Conservation (phyloP, 345 rosid species). For the Jatropha curcas region DNA sequence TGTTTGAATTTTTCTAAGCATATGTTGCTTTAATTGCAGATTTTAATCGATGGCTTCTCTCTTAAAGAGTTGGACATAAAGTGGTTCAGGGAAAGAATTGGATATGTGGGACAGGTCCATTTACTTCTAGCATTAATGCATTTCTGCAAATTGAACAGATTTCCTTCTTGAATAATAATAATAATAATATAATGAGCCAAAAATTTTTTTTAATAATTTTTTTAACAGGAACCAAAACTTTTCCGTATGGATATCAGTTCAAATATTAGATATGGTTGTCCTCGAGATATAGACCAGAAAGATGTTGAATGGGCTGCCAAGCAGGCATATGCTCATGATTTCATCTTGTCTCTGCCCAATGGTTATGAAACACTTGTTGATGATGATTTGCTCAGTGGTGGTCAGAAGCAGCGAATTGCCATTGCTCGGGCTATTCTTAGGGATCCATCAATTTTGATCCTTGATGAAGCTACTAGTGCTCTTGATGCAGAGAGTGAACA, state of each 20-base stretch:
- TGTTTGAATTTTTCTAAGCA: neutral
- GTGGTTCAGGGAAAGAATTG: conserved; percentile 86
- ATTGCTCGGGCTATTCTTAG: conserved; percentile 94
- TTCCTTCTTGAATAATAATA: conserved; percentile 11
- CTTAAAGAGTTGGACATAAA: conserved; percentile 75
- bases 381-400: conserved; percentile 97
- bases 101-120: conserved; percentile 92
- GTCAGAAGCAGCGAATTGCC: conserved; percentile 97
- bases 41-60: conserved; percentile 80
- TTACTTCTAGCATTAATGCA: neutral
- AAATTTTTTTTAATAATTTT: too few species aligned
- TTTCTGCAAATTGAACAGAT: conserved; percentile 8
- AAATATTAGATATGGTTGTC: conserved; percentile 85
- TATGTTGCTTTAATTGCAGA: conserved; percentile 41
- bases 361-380: conserved; percentile 86
- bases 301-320: conserved; percentile 90
- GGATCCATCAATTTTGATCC: conserved; percentile 84
- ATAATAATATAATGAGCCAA: too few species aligned
- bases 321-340: conserved; percentile 91
- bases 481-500: conserved; percentile 98
- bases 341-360: conserved; percentile 77
- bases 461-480: conserved; percentile 97
- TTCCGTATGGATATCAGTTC: conserved; percentile 87
- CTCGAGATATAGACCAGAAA: conserved; percentile 55
- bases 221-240: conserved; percentile 82